Base-by-base conservation (phyloP, 805 yeast species). In the Candida awuae region DNA sequence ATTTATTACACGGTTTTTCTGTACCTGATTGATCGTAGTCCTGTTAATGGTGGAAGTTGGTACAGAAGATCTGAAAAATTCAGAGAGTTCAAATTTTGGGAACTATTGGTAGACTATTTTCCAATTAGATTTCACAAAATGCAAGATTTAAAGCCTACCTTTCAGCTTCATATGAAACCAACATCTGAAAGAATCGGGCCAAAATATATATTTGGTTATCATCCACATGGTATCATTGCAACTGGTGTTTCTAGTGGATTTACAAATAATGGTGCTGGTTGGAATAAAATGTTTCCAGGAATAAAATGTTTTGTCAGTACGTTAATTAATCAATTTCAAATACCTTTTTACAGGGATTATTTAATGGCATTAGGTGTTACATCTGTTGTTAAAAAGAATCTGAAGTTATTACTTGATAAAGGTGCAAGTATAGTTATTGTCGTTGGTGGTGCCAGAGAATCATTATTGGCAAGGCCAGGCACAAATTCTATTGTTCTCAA, bases 201-300 rank as follows among this genome's bases (percentile, higher is more conserved):
- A 2, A 66, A 80, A 29, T 90, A 92, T 58, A 75, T 90, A 1
- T 90, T 90, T 61, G 95, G 97, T 0, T 80, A 86, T 53, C 97
- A 88, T 59, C 98, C 98, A 0, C 98, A 92, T 59, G 98, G 98
- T 0, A 87, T 90, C 8, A 86, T 88, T 12, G 84, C 95, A 1
- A 70, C 88, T 71, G 96, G 97, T 3, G 90, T 81, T 1, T 36
- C 41, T 5, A 34, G 35, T 28, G 42, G 43, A 21, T 34, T 35
- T 23, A 44, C 45, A 15, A 36, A 38, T 25, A 29, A 39, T 35
- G 38, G 37, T 14, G 28, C 34, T 12, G 86, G 3, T 70, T 73
- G 21, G 82, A 82, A 35, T 22, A 12, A 30, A 8, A 20, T 42
- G 15, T 85, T 90, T 46, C 96, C 97, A 0, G 95, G 95, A 0